A percentile compares a stretch with the other conserved stretches of the same genome.
phyloP scores from a whole-genome alignment of 805 yeast genomes.

The Wickerhamiella kazuoi region DNA sequence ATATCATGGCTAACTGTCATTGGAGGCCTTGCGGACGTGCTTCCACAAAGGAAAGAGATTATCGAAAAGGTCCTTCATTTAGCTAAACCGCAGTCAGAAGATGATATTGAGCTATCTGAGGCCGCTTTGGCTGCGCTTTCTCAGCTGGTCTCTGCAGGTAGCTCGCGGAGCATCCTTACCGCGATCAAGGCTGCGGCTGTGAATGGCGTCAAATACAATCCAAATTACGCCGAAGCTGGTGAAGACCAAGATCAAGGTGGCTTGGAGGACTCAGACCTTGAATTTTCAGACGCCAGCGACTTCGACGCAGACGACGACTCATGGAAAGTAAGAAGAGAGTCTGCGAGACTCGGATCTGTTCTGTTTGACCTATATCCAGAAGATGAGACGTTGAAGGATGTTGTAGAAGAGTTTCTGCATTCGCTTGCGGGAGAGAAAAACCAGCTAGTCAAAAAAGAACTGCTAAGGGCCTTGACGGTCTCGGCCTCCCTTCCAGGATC shows the following conservation, averaged over 20 bases:
- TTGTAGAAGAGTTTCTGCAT: background rate
- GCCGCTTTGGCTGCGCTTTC: slow-evolving; percentile 29
- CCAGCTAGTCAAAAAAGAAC: slow-evolving; percentile 2
- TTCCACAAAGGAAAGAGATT: background rate
- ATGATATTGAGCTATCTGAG: slow-evolving; percentile 29
- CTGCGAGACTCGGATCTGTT: background rate
- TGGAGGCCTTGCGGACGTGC: background rate
- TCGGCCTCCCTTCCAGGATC: background rate
- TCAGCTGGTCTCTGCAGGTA: slow-evolving; percentile 4
- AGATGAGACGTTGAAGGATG: background rate
- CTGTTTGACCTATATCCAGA: background rate
- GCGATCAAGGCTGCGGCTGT: background rate
- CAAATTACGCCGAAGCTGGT: slow-evolving; percentile 3
- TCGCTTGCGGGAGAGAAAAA: background rate
- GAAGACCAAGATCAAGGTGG: slow-evolving; percentile 1
- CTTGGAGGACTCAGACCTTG: background rate
- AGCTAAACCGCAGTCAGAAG: background rate
- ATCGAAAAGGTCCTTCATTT: background rate
- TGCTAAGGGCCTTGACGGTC: background rate
- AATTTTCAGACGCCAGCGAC: slow-evolving; percentile 3
- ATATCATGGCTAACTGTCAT: background rate
- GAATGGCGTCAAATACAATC: slow-evolving; percentile 1
- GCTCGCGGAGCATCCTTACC: background rate
- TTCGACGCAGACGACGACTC: slow-evolving; percentile 4
- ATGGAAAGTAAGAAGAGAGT: slow-evolving; percentile 3